phyloP scores from a whole-genome alignment of 73 alveolate species.

The Paraurostyla sp. region DNA sequence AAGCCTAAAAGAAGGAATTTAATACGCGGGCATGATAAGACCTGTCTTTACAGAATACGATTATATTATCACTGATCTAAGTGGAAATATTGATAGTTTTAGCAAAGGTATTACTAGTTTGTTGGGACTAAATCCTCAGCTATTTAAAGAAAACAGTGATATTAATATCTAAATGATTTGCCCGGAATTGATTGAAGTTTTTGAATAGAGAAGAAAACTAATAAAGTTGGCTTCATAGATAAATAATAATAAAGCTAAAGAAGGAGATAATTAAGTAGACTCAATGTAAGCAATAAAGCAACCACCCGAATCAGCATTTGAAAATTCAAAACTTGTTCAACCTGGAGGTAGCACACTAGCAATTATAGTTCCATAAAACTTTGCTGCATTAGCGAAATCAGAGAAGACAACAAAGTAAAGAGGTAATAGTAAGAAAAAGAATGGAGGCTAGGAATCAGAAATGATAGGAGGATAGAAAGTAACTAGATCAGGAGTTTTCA shows the following conservation, averaged over 20 bases:
- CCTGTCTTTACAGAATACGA: slow-evolving; percentile 40
- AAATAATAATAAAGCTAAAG: neutral
- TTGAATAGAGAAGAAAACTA: slow-evolving; percentile 45
- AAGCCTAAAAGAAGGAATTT: slow-evolving; percentile 57
- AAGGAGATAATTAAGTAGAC: neutral
- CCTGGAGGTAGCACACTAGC: slow-evolving; percentile 48
- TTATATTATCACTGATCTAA: slow-evolving; percentile 3
- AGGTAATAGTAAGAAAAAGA: slow-evolving; percentile 23
- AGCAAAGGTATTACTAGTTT: slow-evolving; percentile 55
- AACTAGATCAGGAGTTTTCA: slow-evolving; percentile 1
- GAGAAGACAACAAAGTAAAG: slow-evolving; percentile 48
- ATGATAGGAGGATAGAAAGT: neutral
- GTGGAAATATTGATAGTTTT: slow-evolving; percentile 56
- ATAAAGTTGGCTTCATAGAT: neutral
- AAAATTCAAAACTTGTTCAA: neutral
- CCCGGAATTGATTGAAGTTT: slow-evolving; percentile 54
- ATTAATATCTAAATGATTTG: slow-evolving; percentile 46
- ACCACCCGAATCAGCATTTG: slow-evolving; percentile 28
- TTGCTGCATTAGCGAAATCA: neutral
- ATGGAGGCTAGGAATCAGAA: slow-evolving; percentile 19
- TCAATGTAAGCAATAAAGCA: neutral
- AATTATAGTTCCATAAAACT: slow-evolving; percentile 22
- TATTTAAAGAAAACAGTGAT: slow-evolving; percentile 52
- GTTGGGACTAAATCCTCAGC: slow-evolving; percentile 56
- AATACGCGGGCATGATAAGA: slow-evolving; percentile 67